phyloP scores from a whole-genome alignment of 1,284 basidiomycete genomes.

The Athelia sp. region DNA sequence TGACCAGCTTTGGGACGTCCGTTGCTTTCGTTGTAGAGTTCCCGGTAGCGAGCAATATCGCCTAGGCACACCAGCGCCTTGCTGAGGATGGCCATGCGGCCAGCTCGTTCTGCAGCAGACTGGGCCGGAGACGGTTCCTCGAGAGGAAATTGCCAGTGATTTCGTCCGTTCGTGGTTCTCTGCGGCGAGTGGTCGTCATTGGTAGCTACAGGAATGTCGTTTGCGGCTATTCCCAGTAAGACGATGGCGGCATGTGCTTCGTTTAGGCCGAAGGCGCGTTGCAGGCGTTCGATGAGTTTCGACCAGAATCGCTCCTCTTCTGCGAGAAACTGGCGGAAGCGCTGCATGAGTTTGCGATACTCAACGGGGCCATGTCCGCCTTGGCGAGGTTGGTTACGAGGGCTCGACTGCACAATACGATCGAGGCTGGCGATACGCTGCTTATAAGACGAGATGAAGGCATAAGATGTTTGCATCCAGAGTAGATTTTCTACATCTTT shows the following conservation, averaged over 20 bases:
- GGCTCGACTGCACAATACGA: conserved; percentile 42
- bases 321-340: conserved; percentile 82
- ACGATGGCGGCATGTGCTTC: conserved; percentile 54
- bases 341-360: conserved; percentile 78
- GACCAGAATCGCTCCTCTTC: conserved; percentile 89
- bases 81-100: conserved; percentile 69
- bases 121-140: conserved; percentile 36
- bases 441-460: conserved; percentile 82
- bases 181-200: background rate
- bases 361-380: conserved; percentile 62
- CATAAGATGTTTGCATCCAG: conserved; percentile 91
- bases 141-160: conserved; percentile 54
- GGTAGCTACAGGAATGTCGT: conserved; percentile 27
- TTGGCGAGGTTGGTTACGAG: conserved; percentile 38
- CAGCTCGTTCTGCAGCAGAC: conserved; percentile 46
- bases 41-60: conserved; percentile 90
- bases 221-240: conserved; percentile 47
- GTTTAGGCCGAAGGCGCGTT: conserved; percentile 60
- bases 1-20: conserved; percentile 61
- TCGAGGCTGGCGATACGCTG: conserved; percentile 69
- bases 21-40: conserved; percentile 77
- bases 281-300: conserved; percentile 68
- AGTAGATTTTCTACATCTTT: conserved; percentile 79
- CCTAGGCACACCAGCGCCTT: conserved; percentile 91
- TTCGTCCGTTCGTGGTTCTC: conserved; percentile 23